Evolutionary conservation across 331 rosid genomes (phyloP), one percentile per base, ranked within the genome.

Genomic region (Quercus tomentella): DNA sequence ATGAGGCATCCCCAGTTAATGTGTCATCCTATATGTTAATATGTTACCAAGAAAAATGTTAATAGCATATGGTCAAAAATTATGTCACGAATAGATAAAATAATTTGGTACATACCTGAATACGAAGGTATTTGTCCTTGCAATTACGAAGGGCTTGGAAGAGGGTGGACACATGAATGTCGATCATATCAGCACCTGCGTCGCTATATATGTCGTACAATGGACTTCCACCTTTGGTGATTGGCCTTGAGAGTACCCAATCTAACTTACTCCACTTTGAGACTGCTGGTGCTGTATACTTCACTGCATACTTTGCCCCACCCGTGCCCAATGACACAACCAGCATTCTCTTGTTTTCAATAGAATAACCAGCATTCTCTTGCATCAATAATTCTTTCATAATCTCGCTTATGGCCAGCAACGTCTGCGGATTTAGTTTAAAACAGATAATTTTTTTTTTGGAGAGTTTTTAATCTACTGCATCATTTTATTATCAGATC

Each of bases 281-380:
- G 43, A 41, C 76, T n/a, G 10, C 55, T 5, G n/a, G 21, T 23
- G 65, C 65, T 15, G 12, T 51, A 54, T 49, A 49, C 76, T 45
- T 52, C 41, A 1, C 62, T 16, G 55, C 76, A 18, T 28, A 10
- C 45, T 51, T 73, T 28, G 65, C 17, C 4, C 2, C 45, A 7
- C 76, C 65, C 2, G 62, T 73, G 18, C 76, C 76, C 37, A 73
- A 23, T 8, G 76, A 73, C 6, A 73, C 35, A 54, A 73, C 58
- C 8, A 73, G 63, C 61, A 26, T 23, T 51, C 49, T 26, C 37
- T 54, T 18, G 37, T 21, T 73, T 43, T 73, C 51, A 16, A 15
- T 54, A 26, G 30, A 26, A 26, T 26, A 54, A 73, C 58, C 8
- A 73, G 63, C 61, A 26, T 23, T 51, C 49, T 26, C 37, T 54